Conservation (phyloP, 768 basidiomycete genomes). For the Rubroboletus satanas region DNA sequence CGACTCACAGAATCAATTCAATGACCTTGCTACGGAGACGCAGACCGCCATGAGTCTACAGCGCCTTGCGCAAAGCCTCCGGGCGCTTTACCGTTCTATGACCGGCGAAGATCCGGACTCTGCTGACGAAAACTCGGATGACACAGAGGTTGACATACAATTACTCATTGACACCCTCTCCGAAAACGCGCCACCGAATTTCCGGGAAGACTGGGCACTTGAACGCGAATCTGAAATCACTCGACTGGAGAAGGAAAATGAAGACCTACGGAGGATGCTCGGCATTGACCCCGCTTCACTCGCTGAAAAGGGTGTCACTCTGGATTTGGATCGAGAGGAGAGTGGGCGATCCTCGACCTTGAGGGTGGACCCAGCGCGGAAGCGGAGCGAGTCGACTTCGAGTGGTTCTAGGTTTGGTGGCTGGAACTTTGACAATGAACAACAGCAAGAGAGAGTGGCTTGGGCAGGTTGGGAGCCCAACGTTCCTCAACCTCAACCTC, state of each 20-base stretch:
- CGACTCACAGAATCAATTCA: conserved; percentile 52
- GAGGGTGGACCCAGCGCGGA: conserved; percentile 21
- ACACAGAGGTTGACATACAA: conserved; percentile 40
- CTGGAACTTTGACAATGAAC: conserved; percentile 32
- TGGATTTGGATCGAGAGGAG: conserved; percentile 47
- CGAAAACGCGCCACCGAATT: conserved; percentile 35
- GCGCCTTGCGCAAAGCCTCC: conserved; percentile 66
- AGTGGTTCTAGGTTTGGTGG: conserved; percentile 19
- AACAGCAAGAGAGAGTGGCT: conserved; percentile 18
- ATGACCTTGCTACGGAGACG: conserved; percentile 55
- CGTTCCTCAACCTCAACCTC: conserved; percentile 29
- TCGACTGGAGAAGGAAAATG: conserved; percentile 81
- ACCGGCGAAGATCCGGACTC: conserved; percentile 51
- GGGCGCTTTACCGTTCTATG: conserved; percentile 67
- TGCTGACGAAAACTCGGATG: conserved; percentile 25
- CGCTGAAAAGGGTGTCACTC: conserved; percentile 46
- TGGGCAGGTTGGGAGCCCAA: conserved; percentile 31
- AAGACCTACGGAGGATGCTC: conserved; percentile 66
- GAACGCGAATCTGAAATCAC: conserved; percentile 86
- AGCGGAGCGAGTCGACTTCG: conserved; percentile 26
- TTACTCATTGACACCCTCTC: conserved; percentile 43
- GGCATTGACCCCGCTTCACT: conserved; percentile 64
- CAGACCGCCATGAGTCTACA: conserved; percentile 64
- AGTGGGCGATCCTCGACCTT: conserved; percentile 33
- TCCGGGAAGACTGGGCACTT: conserved; percentile 74